These are phyloP conservation scores for Coniochaeta prunicola DNA, from an alignment of 2,329 filamentous ascomycete genomes.

Conservation along the genomic window DNA sequence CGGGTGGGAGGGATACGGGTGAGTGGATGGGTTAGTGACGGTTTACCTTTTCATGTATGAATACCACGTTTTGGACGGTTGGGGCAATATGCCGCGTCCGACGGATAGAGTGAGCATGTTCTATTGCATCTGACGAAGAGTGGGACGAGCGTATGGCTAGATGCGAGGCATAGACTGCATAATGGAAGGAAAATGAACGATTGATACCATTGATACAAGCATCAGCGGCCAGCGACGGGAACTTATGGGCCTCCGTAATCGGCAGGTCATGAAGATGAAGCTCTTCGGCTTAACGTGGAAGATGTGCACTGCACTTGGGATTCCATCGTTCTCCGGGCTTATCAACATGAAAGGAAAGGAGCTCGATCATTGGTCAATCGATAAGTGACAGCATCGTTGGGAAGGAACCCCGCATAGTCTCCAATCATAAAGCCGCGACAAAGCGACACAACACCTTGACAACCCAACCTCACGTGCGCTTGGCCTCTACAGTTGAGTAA, in stretches of 20 bases:
- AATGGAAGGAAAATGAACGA: background rate
- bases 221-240: background rate
- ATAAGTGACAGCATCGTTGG: background rate
- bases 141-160: background rate
- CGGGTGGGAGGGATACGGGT: background rate
- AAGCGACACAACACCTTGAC: conserved; percentile 15
- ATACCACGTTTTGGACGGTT: background rate
- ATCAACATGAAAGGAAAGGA: background rate
- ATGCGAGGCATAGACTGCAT: background rate
- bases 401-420: conserved; percentile 2
- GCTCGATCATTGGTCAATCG: background rate
- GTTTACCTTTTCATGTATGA: background rate
- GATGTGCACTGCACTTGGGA: background rate
- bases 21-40: background rate
- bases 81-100: background rate
- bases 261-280: background rate
- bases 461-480: conserved; percentile 4
- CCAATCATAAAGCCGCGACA: conserved; percentile 18
- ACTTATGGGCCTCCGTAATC: background rate
- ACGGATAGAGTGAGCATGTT: background rate
- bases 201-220: background rate
- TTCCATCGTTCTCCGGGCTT: background rate
- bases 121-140: background rate
- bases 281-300: background rate
- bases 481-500: conserved; percentile 3